Evolutionary conservation across 495 filamentous ascomycete genomes (phyloP).

Genomic region (Penicillium parvum): DNA sequence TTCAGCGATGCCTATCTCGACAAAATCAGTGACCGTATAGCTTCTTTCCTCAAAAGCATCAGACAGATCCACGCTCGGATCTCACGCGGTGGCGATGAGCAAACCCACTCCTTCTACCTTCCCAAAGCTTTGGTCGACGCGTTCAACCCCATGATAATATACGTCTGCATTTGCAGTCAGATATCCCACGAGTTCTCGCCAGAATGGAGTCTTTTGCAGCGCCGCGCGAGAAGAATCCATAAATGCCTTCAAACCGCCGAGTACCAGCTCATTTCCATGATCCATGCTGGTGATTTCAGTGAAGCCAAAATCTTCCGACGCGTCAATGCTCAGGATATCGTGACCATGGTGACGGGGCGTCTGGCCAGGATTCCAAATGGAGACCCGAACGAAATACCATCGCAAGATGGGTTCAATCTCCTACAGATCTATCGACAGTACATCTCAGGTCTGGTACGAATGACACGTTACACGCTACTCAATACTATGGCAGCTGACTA

Average conservation of each 20-base stretch:
- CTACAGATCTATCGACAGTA: conserved; percentile 2
- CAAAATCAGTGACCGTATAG: neutral
- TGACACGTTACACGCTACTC: neutral
- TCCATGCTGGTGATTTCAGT: conserved; percentile 6
- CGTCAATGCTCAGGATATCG: conserved; percentile 1
- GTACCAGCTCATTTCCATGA: conserved; percentile 7
- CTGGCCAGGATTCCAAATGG: conserved; percentile 2
- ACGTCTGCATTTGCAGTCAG: conserved; percentile 4
- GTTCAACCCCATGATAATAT: conserved; percentile 1
- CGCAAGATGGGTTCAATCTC: neutral
- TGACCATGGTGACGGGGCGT: conserved; percentile 4
- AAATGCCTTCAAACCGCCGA: neutral
- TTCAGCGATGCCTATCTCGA: neutral
- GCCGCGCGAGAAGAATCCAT: neutral
- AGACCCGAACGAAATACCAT: neutral
- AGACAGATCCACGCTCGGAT: conserved; percentile 1
- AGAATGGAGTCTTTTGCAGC: neutral
- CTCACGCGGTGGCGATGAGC: neutral
- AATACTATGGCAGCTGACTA: neutral
- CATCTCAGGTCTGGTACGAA: neutral
- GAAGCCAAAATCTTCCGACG: conserved; percentile 10
- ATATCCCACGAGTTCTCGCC: neutral
- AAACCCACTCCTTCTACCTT: neutral
- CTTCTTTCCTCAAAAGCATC: neutral
- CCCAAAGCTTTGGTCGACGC: conserved; percentile 4